phyloP scores from a whole-genome alignment of 192 early-diverging fungal species.

The Rhizophlyctis rosea region DNA sequence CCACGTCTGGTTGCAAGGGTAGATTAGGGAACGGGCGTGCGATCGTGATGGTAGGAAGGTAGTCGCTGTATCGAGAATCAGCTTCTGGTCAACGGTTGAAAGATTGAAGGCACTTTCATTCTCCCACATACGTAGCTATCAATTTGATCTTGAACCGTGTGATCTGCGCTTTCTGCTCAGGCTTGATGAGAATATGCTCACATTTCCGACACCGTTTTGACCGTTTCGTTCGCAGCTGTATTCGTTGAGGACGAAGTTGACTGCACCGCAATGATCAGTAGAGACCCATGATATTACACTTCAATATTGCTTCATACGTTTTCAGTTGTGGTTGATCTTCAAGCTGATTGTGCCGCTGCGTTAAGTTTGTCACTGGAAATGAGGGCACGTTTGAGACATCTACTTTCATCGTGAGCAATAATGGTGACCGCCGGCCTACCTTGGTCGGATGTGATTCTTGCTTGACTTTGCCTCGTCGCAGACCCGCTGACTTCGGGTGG shows the following conservation, averaged over 20 bases:
- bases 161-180: conserved; percentile 85
- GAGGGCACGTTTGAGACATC: conserved; percentile 34
- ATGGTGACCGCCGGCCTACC: too few species aligned
- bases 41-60: conserved; percentile 76
- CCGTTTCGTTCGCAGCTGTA: conserved; percentile 82
- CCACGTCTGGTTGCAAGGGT: conserved; percentile 7
- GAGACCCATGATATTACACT: conserved; percentile 12
- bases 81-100: background rate
- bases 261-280: conserved; percentile 25
- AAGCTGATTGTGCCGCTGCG: conserved; percentile 60
- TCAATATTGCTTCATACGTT: background rate
- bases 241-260: conserved; percentile 74
- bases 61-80: conserved; percentile 49
- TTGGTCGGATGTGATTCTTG: background rate
- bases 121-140: conserved; percentile 67
- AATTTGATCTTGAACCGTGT: conserved; percentile 87
- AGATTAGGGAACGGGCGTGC: conserved; percentile 24
- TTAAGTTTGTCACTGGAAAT: conserved; percentile 46
- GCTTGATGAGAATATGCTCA: conserved; percentile 87
- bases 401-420: too few species aligned
- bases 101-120: background rate
- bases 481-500: background rate
- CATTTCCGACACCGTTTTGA: conserved; percentile 83
- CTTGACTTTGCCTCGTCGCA: background rate
- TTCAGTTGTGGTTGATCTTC: conserved; percentile 52